Evolutionary conservation across 228 moss, liverwort and hornwort genomes (phyloP).

Genomic region (Sphagnum fallax): DNA sequence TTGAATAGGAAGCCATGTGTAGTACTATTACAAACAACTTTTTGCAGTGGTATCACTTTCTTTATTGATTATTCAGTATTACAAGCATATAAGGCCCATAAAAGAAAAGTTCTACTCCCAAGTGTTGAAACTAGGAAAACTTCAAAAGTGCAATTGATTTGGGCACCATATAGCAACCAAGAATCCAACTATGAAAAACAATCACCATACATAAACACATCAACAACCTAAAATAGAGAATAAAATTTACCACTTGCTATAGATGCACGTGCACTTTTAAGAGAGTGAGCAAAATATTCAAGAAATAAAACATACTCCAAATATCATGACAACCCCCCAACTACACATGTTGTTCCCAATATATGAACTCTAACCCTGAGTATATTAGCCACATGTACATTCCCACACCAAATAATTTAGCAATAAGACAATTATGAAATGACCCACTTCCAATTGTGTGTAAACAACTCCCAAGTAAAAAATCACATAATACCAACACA

Average conservation of each 20-base stretch:
- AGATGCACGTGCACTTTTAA: conserved; percentile 33
- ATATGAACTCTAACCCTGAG: conserved; percentile 63
- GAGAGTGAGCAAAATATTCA: not conserved
- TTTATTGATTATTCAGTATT: too few relatives aligned
- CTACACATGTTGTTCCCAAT: conserved; percentile 92
- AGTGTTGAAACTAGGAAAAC: too few relatives aligned
- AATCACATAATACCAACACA: too few relatives aligned
- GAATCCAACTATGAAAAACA: too few relatives aligned
- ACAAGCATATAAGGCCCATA: too few relatives aligned
- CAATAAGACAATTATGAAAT: not conserved
- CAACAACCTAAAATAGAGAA: too few relatives aligned
- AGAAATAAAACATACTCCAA: conserved; percentile 49
- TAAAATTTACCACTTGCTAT: conserved; percentile 56
- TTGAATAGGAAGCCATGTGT: too few relatives aligned
- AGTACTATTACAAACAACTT: too few relatives aligned
- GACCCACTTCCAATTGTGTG: not conserved
- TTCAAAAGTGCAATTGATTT: not conserved
- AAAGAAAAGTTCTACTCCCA: too few relatives aligned
- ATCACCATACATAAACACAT: too few relatives aligned
- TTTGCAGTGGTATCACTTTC: too few relatives aligned
- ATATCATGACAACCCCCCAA: conserved; percentile 48
- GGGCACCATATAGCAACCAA: not conserved
- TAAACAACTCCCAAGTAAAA: too few relatives aligned
- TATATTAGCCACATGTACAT: conserved; percentile 60
- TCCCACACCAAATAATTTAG: not conserved